These are phyloP conservation scores for Myotisia sp. DNA, from an alignment of 2,329 filamentous ascomycete species.

Conservation along the genomic window DNA sequence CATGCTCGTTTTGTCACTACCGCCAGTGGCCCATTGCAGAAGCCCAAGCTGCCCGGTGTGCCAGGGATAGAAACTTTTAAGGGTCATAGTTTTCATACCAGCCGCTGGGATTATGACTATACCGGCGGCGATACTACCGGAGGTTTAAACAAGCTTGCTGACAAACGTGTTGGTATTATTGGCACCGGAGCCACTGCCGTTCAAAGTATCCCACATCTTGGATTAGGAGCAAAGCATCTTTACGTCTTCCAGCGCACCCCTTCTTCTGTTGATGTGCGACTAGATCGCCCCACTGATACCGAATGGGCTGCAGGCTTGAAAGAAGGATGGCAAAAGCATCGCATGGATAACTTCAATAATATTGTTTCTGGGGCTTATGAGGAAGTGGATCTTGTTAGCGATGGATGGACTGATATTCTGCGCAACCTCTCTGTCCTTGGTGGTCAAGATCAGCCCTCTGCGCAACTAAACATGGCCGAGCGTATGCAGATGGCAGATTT, in stretches of 20 bases:
- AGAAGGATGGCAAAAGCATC: slow-evolving; percentile 10
- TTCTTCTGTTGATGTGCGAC: slow-evolving; percentile 22
- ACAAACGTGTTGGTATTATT: slow-evolving; percentile 31
- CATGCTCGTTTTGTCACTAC: slow-evolving; percentile 28
- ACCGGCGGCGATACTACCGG: too few relatives aligned
- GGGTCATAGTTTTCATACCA: slow-evolving; percentile 32
- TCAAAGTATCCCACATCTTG: slow-evolving; percentile 29
- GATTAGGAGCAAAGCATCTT: slow-evolving; percentile 24
- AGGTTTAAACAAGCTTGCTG: slow-evolving; percentile 26
- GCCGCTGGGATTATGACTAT: slow-evolving; percentile 32
- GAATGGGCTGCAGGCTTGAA: too few relatives aligned
- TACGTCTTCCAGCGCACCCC: slow-evolving; percentile 33
- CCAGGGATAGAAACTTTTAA: slow-evolving; percentile 26
- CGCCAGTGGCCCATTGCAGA: slow-evolving; percentile 29
- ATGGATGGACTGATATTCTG: neutral
- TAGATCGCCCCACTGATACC: slow-evolving; percentile 17
- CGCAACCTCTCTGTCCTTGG: slow-evolving; percentile 17
- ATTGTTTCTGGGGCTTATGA: slow-evolving; percentile 12
- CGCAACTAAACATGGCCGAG: slow-evolving; percentile 4
- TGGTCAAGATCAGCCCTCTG: slow-evolving; percentile 9
- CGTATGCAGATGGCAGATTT: slow-evolving; percentile 2
- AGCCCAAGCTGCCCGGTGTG: slow-evolving; percentile 34
- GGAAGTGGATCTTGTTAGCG: too few relatives aligned
- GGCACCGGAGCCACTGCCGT: slow-evolving; percentile 34
- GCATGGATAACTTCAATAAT: slow-evolving; percentile 8